phyloP scores from a whole-genome alignment of 805 yeast species.

The Lachancea mirantina region DNA sequence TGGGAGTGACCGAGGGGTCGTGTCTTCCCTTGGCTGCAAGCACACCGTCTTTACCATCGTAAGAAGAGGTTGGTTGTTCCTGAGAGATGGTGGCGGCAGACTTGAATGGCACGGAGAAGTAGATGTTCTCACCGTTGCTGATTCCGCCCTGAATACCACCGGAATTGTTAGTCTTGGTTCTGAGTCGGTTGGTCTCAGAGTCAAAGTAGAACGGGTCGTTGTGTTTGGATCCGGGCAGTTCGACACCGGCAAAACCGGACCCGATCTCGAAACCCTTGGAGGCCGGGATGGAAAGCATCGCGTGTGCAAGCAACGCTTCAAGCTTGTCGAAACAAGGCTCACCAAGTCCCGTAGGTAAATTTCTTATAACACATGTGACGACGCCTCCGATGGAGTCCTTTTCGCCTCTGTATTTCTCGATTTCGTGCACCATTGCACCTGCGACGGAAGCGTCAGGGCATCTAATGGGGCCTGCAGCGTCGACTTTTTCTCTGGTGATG shows the following conservation, averaged over 20 bases:
- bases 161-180: slow-evolving; percentile 84
- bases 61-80: slow-evolving; percentile 82
- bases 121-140: slow-evolving; percentile 90
- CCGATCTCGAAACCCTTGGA: slow-evolving; percentile 98
- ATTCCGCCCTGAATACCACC: slow-evolving; percentile 99
- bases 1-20: slow-evolving; percentile 96
- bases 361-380: slow-evolving; percentile 93
- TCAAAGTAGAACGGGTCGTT: slow-evolving; percentile 77
- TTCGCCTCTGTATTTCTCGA: slow-evolving; percentile 77
- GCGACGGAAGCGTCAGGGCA: slow-evolving; percentile 77
- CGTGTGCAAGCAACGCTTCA: slow-evolving; percentile 93
- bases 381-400: slow-evolving; percentile 96
- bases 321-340: slow-evolving; percentile 97
- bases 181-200: slow-evolving; percentile 52
- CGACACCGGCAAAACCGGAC: slow-evolving; percentile 87
- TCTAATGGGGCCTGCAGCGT: slow-evolving; percentile 81
- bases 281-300: slow-evolving; percentile 96
- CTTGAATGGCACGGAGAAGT: slow-evolving; percentile 93
- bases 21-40: slow-evolving; percentile 97
- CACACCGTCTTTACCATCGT: slow-evolving; percentile 81
- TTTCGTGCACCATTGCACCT: slow-evolving; percentile 75
- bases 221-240: slow-evolving; percentile 87
- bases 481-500: slow-evolving; percentile 83
- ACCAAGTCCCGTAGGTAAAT: slow-evolving; percentile 92
- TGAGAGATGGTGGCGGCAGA: slow-evolving; percentile 96